Evolutionary conservation across 257 asterid genomes (phyloP), one percentile per base, ranked within the genome.

Genomic region (Plantago ovata): DNA sequence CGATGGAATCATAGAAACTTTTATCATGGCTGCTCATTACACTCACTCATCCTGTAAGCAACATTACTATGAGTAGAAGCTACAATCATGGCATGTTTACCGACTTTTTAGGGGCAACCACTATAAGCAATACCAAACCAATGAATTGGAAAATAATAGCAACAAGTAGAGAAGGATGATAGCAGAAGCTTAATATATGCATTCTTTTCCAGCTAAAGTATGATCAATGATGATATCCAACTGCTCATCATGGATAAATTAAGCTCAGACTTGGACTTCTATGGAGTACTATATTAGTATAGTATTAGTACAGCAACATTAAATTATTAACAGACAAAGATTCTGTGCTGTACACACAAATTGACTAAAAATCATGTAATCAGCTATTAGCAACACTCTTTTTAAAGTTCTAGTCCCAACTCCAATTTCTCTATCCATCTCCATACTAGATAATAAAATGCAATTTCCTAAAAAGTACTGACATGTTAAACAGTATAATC

Each of bases 291-390:
- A 28, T 4, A 48, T 6, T 18, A 7, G 33, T 16, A 45, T 23
- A 60, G 45, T 16, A 54, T n/a, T 9, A 48, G 45, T 38, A 44
- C n/a, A 60, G 12, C 49, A 28, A 45, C n/a, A 20, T 62, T 67
- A 67, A 18, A 50, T 56, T 53, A 61, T 69, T 69, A 64, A 61
- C 78, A 53, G 57, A 65, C 70, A 72, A 64, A 61, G 72, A 76
- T 75, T 67, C 72, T 22, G 10, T 28, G 36, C 2, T 28, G 36
- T 28, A 28, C 7, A 28, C 7, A 28, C 36, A 28, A 28, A 28
- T 8, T 28, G 36, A 28, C 36, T 28, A 28, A 0, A 28, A n/a
- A n/a, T n/a, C 36, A 3, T 28, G 36, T 28, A 8, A 28, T 28
- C 36, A 28, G 36, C 7, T 28, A 28, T 28, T 28, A 28, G 4